Conservation (phyloP, 305 asterid genomes). For the Striga hermonthica region DNA sequence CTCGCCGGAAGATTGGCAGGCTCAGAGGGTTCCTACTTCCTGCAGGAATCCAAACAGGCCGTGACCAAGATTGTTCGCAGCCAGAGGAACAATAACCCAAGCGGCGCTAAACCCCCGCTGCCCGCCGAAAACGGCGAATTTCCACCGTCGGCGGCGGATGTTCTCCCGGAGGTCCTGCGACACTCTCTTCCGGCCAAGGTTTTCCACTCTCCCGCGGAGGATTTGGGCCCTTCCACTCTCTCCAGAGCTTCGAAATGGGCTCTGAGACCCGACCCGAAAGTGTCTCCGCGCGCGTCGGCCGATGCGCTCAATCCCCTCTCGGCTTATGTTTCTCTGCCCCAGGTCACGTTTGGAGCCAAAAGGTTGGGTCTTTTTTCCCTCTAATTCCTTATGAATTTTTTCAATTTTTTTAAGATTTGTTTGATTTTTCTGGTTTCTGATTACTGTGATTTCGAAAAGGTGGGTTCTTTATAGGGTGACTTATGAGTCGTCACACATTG, state of each 20-base stretch:
- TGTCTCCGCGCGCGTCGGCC: constrained; percentile 36
- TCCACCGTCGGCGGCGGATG: constrained; percentile 46
- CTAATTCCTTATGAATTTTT: background rate
- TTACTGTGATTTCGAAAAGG: background rate
- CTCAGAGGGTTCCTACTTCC: constrained; percentile 75
- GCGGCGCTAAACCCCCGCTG: constrained; percentile 9
- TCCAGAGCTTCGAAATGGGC: constrained; percentile 68
- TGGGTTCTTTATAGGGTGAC: no score
- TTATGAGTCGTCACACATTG: no score
- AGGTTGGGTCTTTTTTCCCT: constrained; percentile 37
- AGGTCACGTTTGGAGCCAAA: constrained; percentile 77
- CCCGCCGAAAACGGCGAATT: constrained; percentile 27
- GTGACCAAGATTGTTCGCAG: constrained; percentile 52
- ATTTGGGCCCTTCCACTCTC: constrained; percentile 33
- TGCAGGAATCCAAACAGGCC: constrained; percentile 85
- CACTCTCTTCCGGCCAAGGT: constrained; percentile 72
- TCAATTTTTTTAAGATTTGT: background rate
- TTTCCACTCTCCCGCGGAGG: constrained; percentile 40
- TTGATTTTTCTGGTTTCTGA: constrained; percentile 7
- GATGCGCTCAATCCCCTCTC: constrained; percentile 78
- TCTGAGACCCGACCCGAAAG: constrained; percentile 40
- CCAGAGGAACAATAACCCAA: constrained; percentile 26
- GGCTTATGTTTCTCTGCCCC: constrained; percentile 81
- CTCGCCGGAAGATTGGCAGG: constrained; percentile 74
- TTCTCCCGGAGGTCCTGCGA: constrained; percentile 77